Conservation (phyloP, 306 rosid genomes). For the Mimosa bimucronata region DNA sequence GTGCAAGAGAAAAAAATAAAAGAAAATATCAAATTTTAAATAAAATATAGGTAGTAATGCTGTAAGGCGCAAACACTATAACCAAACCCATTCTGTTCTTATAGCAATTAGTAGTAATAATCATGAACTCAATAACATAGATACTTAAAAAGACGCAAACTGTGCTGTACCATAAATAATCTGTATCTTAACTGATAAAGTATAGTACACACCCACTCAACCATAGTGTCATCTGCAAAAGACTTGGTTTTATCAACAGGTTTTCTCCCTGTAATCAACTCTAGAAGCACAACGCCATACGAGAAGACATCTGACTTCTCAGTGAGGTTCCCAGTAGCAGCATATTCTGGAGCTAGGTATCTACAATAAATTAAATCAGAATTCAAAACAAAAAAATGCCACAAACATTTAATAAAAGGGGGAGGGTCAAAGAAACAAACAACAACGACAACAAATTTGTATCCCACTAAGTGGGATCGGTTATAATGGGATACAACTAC, state of each 20-base stretch:
- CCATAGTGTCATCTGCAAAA: constrained; percentile 64
- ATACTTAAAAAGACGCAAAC: not conserved
- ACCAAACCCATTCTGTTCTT: not conserved
- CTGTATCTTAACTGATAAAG: constrained; percentile 7
- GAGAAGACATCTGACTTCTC: constrained; percentile 74
- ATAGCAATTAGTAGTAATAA: not conserved
- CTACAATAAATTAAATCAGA: constrained; percentile 44
- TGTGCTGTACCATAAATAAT: not conserved
- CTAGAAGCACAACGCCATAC: constrained; percentile 73
- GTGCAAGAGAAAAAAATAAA: not conserved
- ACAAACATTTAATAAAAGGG: constrained; percentile 8
- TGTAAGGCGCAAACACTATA: not conserved
- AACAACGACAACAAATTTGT: not conserved
- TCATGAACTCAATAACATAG: not conserved
- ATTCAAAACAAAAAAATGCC: constrained; percentile 15
- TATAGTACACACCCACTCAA: constrained; percentile 63
- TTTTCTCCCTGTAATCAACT: constrained; percentile 62
- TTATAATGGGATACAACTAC: too few species aligned
- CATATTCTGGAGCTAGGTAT: constrained; percentile 77
- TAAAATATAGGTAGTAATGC: not conserved
- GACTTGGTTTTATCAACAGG: constrained; percentile 54
- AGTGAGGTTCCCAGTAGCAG: constrained; percentile 69
- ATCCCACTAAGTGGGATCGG: too few species aligned
- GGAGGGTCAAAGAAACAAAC: not conserved
- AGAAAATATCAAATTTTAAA: not conserved